Evolutionary conservation across 1,139 yeast species (phyloP).

Genomic region (Candida tropicalis): DNA sequence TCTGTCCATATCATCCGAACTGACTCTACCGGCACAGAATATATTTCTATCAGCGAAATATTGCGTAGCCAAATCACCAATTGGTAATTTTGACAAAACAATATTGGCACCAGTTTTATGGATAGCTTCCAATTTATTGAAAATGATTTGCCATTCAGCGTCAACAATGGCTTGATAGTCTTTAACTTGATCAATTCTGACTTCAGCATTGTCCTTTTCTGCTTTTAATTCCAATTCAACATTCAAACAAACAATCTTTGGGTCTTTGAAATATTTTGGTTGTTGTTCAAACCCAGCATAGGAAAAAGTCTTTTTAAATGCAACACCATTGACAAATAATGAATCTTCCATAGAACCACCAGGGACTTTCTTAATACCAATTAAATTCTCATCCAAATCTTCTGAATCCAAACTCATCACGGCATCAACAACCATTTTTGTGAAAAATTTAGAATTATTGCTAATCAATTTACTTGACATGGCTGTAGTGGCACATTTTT

Average conservation of each 20-base stretch:
- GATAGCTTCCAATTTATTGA: conserved; percentile 82
- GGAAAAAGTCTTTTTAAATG: conserved; percentile 94
- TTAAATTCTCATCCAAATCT: conserved; percentile 83
- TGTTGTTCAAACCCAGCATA: conserved; percentile 99
- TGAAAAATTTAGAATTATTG: conserved; percentile 84
- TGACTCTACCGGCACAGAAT: conserved; percentile 97
- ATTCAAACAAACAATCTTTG: conserved; percentile 82
- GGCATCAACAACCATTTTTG: conserved; percentile 96
- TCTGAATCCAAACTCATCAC: conserved; percentile 83
- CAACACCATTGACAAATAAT: conserved; percentile 87
- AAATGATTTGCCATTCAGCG: conserved; percentile 96
- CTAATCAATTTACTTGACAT: conserved; percentile 94
- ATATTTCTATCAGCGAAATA: conserved; percentile 94
- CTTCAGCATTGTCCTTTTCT: conserved; percentile 99
- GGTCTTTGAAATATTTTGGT: conserved; percentile 79
- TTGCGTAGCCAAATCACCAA: conserved; percentile 98
- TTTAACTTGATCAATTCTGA: conserved; percentile 87
- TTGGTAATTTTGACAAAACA: conserved; percentile 91
- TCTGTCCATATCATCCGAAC: conserved; percentile 87
- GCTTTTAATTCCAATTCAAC: conserved; percentile 96
- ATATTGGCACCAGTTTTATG: conserved; percentile 87
- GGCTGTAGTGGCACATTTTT: conserved; percentile 94
- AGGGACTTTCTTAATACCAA: conserved; percentile 92
- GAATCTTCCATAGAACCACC: conserved; percentile 98
- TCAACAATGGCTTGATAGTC: conserved; percentile 97